Conservation (phyloP, 2,329 filamentous ascomycete species). For the Aspergillus sojae region DNA sequence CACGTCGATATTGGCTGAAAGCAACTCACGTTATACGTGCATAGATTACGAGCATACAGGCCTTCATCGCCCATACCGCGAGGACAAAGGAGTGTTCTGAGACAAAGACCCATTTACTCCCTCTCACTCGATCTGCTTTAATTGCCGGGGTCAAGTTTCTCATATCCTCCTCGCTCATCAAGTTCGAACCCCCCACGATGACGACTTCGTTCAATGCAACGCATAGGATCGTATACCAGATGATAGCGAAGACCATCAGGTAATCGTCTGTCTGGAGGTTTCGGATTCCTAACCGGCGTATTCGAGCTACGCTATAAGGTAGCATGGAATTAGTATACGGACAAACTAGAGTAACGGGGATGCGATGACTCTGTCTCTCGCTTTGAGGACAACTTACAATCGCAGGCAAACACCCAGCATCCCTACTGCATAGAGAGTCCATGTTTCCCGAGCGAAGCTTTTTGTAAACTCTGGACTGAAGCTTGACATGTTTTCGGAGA, state of each 20-base stretch:
- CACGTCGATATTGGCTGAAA: not conserved
- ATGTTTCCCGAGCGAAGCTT: conserved; percentile 41
- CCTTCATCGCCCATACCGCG: conserved; percentile 55
- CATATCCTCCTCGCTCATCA: conserved; percentile 56
- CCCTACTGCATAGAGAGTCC: conserved; percentile 44
- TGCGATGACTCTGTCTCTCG: conserved; percentile 14
- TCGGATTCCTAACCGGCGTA: conserved; percentile 48
- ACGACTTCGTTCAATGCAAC: conserved; percentile 58
- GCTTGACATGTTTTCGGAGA: conserved; percentile 30
- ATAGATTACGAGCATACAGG: conserved; percentile 58
- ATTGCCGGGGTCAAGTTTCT: conserved; percentile 50
- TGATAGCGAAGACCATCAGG: conserved; percentile 57
- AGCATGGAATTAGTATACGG: conserved; percentile 4
- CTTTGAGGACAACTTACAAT: conserved; percentile 38
- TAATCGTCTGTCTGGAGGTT: conserved; percentile 60
- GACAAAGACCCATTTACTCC: conserved; percentile 65
- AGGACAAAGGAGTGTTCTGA: conserved; percentile 65
- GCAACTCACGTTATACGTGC: conserved; percentile 49
- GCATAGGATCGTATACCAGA: conserved; percentile 60
- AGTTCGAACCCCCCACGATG: conserved; percentile 59
- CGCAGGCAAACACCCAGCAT: conserved; percentile 39
- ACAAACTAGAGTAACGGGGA: not conserved
- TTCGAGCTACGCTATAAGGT: conserved; percentile 38
- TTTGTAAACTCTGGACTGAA: conserved; percentile 30
- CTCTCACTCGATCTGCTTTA: conserved; percentile 48